Evolutionary conservation across 495 filamentous ascomycete species (phyloP), one percentile per base, ranked within the genome.

Genomic region (Schizothecium vesticola): DNA sequence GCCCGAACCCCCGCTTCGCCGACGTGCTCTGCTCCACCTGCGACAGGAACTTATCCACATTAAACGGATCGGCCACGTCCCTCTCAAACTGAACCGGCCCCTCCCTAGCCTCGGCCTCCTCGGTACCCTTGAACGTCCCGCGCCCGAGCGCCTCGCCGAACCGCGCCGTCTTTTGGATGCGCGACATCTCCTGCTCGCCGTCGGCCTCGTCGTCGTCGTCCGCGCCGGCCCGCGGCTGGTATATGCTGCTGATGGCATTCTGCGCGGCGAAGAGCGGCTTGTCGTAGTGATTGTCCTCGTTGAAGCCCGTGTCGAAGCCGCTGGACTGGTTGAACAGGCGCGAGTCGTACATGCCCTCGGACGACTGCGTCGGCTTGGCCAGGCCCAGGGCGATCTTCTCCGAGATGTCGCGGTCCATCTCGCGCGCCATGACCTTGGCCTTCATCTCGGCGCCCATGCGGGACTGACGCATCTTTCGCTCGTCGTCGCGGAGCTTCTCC

Each of bases 71-170:
- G 3, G 82, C 85, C 7, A 79, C 82, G 70, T 97, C 95, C 80
- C 95, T 96, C 81, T 98, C 95, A 76, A 99, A 99, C 75, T 96
- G 92, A n/a, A 99, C 95, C 2, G 96, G 95, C 23, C 95, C 95
- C 57, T 93, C 90, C 68, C 92, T 85, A 59, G 82, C 89, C 89
- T 97, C 94, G n/a, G 87, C 89, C 74, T 96, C 91, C 31, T 86
- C 90, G 21, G 91, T 87, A 21, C 95, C 95, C 79, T 91, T 93
- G 79, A 98, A 98, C 72, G 92, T 94, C 13, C 93, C 92, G 75
- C 86, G 87, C n/a, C 93, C 93, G 58, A 97, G 80, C 13, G 91
- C 91, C 75, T 97, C 93, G 63, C 81, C 82, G 68, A 97, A 97
- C 29, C 93, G 82, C 70, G 85, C 90, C 23, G 86, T 87, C 82